These are phyloP conservation scores for Neoboletus brunneissimus DNA, from an alignment of 768 basidiomycete species.

Conservation along the genomic window DNA sequence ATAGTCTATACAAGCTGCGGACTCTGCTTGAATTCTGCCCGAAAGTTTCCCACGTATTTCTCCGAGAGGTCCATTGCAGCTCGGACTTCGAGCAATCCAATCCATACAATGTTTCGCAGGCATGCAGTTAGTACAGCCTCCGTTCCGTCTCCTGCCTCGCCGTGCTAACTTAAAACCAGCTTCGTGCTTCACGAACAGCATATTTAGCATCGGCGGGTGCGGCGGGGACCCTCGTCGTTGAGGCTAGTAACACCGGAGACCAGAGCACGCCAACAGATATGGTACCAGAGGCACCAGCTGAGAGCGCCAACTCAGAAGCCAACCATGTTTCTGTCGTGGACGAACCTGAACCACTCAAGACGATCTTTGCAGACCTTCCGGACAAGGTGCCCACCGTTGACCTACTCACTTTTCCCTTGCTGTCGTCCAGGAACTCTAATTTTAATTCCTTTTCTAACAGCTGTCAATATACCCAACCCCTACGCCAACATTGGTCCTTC, in stretches of 20 bases:
- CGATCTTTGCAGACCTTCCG: conserved; percentile 19
- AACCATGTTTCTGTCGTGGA: background rate
- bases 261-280: conserved; percentile 1
- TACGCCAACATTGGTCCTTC: conserved; percentile 61
- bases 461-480: conserved; percentile 78
- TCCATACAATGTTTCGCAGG: conserved; percentile 23
- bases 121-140: conserved; percentile 18
- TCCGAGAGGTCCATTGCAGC: conserved; percentile 2
- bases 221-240: conserved; percentile 16
- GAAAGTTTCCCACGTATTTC: conserved; percentile 17
- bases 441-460: conserved; percentile 37
- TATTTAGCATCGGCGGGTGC: conserved; percentile 18
- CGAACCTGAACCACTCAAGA: conserved; percentile 11
- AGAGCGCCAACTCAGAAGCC: background rate
- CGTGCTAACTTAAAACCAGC: conserved; percentile 4
- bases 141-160: background rate
- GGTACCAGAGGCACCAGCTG: background rate
- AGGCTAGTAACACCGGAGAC: conserved; percentile 8
- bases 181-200: conserved; percentile 26
- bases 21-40: background rate
- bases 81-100: background rate
- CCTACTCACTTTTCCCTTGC: background rate
- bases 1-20: background rate
- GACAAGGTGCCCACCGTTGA: conserved; percentile 22
- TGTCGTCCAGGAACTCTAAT: background rate